Conservation (phyloP, 805 yeast species). For the Starmerella etchellsii region DNA sequence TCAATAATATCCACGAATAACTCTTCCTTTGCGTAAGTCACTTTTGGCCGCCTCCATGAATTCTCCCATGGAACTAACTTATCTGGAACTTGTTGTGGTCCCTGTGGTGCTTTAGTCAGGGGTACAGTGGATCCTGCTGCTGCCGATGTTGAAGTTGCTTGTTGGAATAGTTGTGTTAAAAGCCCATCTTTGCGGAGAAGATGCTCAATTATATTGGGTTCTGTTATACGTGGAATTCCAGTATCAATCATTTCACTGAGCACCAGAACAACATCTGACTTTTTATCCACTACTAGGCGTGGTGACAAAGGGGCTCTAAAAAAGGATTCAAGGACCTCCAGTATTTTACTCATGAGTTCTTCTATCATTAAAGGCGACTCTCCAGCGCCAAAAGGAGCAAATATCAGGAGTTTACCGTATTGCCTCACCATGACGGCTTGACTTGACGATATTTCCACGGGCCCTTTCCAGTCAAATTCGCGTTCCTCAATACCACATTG, state of each 20-base stretch:
- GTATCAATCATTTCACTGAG: constrained; percentile 69
- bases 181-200: constrained; percentile 46
- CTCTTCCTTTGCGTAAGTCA: constrained; percentile 69
- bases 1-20: constrained; percentile 75
- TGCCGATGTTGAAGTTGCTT: constrained; percentile 7
- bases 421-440: constrained; percentile 24
- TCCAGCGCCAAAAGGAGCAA: constrained; percentile 24
- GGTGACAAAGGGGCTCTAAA: constrained; percentile 45
- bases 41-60: constrained; percentile 72
- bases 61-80: constrained; percentile 15
- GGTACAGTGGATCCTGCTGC: not conserved
- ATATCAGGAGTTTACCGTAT: constrained; percentile 21
- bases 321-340: constrained; percentile 43
- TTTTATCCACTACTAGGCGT: constrained; percentile 50
- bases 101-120: not conserved
- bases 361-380: constrained; percentile 43
- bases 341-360: constrained; percentile 39
- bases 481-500: not conserved
- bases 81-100: constrained; percentile 6
- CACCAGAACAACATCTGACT: constrained; percentile 56
- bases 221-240: constrained; percentile 61
- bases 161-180: not conserved
- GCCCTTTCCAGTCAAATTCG: not conserved
- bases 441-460: constrained; percentile 21
- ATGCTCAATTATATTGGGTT: constrained; percentile 55